phyloP scores from a whole-genome alignment of 148 eudicot genomes.

The Gaultheria prostrata region DNA sequence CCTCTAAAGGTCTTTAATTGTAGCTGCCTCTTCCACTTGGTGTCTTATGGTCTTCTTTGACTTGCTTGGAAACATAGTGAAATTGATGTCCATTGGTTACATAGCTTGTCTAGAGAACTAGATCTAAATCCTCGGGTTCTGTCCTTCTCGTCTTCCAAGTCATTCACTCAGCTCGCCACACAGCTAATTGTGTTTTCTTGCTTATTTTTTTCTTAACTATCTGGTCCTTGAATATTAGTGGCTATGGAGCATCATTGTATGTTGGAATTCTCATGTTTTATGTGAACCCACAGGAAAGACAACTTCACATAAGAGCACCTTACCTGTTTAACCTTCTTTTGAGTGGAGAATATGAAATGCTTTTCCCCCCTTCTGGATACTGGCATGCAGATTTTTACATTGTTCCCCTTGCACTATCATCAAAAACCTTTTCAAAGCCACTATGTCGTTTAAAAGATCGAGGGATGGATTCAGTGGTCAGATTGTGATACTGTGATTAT shows the following conservation, averaged over 20 bases:
- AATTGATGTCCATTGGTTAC: background rate
- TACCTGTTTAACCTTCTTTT: background rate
- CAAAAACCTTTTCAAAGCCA: too few species aligned
- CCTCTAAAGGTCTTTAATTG: too few species aligned
- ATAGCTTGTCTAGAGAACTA: background rate
- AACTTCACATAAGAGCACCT: background rate
- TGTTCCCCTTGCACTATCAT: too few species aligned
- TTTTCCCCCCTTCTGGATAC: background rate
- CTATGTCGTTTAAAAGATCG: too few species aligned
- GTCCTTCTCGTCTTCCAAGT: background rate
- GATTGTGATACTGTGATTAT: too few species aligned
- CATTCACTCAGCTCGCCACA: background rate
- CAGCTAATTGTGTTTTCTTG: background rate
- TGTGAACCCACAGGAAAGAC: background rate
- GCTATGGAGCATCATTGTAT: background rate
- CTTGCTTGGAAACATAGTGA: background rate
- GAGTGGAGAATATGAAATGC: background rate
- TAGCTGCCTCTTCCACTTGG: background rate
- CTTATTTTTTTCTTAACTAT: background rate
- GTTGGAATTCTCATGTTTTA: background rate
- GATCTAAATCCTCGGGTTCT: background rate
- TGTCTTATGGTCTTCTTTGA: background rate
- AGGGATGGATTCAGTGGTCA: too few species aligned
- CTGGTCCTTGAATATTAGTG: constrained; percentile 2
- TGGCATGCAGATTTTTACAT: background rate